Percentiles rank a stretch among this genome's conserved stretches.
Evolutionary conservation across 768 basidiomycete genomes (phyloP).

Genomic region (Strobilomyces dryophilus): DNA sequence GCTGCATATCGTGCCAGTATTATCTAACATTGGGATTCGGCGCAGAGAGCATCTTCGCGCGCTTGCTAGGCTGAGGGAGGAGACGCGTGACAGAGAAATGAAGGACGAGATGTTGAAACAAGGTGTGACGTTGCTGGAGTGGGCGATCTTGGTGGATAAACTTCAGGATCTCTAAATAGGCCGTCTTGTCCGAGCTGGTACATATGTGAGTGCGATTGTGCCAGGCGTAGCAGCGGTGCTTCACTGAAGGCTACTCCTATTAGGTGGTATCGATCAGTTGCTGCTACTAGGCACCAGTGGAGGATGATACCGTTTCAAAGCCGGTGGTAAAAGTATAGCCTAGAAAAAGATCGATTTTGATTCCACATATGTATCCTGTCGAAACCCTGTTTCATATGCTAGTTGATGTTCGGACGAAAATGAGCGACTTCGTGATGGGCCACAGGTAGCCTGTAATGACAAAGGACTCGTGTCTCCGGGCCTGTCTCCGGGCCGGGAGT

Average conservation of each 20-base stretch:
- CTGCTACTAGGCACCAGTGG: background rate
- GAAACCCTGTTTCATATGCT: background rate
- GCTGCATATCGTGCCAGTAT: conserved; percentile 54
- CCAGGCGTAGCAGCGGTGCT: background rate
- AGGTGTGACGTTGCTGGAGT: conserved; percentile 71
- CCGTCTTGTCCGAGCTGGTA: background rate
- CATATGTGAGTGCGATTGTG: conserved; percentile 3
- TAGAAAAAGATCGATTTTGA: background rate
- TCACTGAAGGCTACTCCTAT: too few relatives aligned
- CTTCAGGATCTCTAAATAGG: conserved; percentile 37
- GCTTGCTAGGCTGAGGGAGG: conserved; percentile 55
- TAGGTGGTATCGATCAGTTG: background rate
- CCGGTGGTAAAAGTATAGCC: background rate
- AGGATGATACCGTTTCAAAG: background rate
- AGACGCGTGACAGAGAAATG: conserved; percentile 64
- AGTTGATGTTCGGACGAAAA: too few relatives aligned
- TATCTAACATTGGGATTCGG: conserved; percentile 56
- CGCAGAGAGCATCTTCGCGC: conserved; percentile 61
- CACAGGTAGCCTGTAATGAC: too few relatives aligned
- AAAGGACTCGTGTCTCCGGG: too few relatives aligned
- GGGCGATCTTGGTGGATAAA: conserved; percentile 73
- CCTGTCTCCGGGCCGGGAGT: too few relatives aligned
- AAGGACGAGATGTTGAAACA: conserved; percentile 64
- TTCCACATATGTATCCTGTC: background rate
- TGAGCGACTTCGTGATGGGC: too few relatives aligned